Evolutionary conservation across 139 green algal species (phyloP).

Genomic region (Astrephomene gubernaculifera): DNA sequence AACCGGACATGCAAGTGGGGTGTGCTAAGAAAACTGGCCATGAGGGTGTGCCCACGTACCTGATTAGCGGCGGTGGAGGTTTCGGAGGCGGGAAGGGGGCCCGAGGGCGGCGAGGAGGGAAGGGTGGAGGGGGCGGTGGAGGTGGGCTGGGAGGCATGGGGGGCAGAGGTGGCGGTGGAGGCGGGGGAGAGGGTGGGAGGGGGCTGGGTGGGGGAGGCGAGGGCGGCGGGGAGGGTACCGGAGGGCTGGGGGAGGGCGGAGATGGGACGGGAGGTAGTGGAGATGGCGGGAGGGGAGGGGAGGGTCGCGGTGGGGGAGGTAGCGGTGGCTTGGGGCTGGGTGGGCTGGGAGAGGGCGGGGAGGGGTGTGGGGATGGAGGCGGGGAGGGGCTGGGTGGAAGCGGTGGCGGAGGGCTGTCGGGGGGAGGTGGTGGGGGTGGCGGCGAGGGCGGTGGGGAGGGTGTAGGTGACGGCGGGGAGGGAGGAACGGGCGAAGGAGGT

Average conservation of each 20-base stretch:
- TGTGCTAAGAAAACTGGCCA: too few species aligned
- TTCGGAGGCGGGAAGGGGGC: neutral
- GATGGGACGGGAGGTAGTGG: neutral
- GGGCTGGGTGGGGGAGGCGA: neutral
- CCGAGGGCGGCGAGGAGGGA: neutral
- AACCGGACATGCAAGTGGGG: too few species aligned
- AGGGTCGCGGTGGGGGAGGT: too few species aligned
- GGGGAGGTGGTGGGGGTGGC: neutral
- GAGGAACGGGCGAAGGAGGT: neutral
- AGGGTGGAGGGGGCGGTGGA: neutral
- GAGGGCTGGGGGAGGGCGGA: neutral
- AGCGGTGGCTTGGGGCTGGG: too few species aligned
- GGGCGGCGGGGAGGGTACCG: neutral
- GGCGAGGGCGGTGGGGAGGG: neutral
- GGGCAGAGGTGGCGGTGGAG: neutral
- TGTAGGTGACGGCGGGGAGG: neutral
- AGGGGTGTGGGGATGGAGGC: neutral
- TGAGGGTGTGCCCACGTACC: neutral
- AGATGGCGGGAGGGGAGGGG: neutral
- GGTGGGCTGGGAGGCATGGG: neutral
- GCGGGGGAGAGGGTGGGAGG: neutral
- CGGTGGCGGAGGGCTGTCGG: neutral
- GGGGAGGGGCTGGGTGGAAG: neutral
- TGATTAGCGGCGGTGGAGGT: neutral
- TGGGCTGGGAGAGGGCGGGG: neutral